phyloP scores from a whole-genome alignment of 495 filamentous ascomycete species.

The Niebla homalea region DNA sequence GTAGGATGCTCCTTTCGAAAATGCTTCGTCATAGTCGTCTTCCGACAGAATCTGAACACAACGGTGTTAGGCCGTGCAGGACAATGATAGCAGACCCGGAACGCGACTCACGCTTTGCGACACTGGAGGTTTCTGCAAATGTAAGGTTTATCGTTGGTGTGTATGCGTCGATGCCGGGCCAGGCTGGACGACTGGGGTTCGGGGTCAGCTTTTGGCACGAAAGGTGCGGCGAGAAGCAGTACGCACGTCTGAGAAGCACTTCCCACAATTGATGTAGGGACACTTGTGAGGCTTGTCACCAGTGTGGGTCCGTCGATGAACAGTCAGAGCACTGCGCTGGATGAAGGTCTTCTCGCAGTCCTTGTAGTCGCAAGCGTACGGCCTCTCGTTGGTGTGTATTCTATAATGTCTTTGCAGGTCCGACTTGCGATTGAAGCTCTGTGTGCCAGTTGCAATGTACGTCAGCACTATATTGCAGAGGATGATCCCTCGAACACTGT shows the following conservation, averaged over 20 bases:
- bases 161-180: slow-evolving; percentile 73
- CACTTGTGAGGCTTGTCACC: slow-evolving; percentile 84
- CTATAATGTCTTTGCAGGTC: slow-evolving; percentile 79
- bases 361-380: slow-evolving; percentile 55
- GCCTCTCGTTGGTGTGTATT: slow-evolving; percentile 83
- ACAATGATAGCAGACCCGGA: background rate
- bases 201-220: slow-evolving; percentile 13
- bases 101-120: slow-evolving; percentile 52
- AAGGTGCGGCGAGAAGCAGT: background rate
- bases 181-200: slow-evolving; percentile 63
- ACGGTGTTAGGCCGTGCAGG: background rate
- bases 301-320: slow-evolving; percentile 77
- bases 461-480: background rate
- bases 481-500: background rate
- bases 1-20: slow-evolving; percentile 14
- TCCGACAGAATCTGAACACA: slow-evolving; percentile 61
- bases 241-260: slow-evolving; percentile 71
- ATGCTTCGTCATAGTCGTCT: slow-evolving; percentile 81
- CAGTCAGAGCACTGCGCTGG: slow-evolving; percentile 74
- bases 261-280: slow-evolving; percentile 64
- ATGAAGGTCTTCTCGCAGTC: slow-evolving; percentile 83
- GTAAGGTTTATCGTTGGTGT: slow-evolving; percentile 78
- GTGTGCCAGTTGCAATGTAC: background rate
- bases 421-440: slow-evolving; percentile 91
- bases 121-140: slow-evolving; percentile 68